phyloP scores from a whole-genome alignment of 2,329 filamentous ascomycete genomes.

The Arthrobotrys pseudoclavata region DNA sequence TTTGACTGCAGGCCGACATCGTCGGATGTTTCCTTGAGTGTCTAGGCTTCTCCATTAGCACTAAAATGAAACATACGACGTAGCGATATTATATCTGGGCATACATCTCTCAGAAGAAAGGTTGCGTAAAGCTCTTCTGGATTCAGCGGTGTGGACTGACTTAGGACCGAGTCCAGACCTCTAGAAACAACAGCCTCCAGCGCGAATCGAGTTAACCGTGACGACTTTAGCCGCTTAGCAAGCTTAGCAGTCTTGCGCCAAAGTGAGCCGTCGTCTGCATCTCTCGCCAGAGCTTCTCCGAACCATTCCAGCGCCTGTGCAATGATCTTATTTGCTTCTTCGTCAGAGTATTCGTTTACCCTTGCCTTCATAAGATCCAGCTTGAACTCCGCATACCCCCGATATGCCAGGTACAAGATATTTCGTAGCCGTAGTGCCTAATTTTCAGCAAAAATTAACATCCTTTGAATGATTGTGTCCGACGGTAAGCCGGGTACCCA shows the following conservation, averaged over 20 bases:
- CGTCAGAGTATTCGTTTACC: slow-evolving; percentile 58
- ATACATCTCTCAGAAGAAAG: slow-evolving; percentile 61
- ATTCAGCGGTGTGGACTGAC: slow-evolving; percentile 53
- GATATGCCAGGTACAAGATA: slow-evolving; percentile 91
- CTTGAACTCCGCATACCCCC: slow-evolving; percentile 92
- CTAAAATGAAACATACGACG: neutral
- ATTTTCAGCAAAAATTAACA: slow-evolving; percentile 77
- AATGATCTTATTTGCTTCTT: slow-evolving; percentile 66
- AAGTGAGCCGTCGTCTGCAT: slow-evolving; percentile 62
- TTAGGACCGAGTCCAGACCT: slow-evolving; percentile 43
- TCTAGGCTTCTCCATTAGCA: slow-evolving; percentile 26
- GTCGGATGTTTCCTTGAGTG: slow-evolving; percentile 42
- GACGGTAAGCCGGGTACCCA: slow-evolving; percentile 71
- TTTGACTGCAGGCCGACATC: slow-evolving; percentile 52
- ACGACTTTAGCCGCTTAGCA: slow-evolving; percentile 61
- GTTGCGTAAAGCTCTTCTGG: slow-evolving; percentile 63
- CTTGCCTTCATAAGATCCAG: slow-evolving; percentile 75
- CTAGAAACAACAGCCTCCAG: slow-evolving; percentile 62
- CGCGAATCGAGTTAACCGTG: slow-evolving; percentile 62
- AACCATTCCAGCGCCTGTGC: slow-evolving; percentile 64
- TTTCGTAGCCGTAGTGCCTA: slow-evolving; percentile 52
- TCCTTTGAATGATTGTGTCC: slow-evolving; percentile 78
- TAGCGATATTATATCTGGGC: neutral
- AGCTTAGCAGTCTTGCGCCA: slow-evolving; percentile 63
- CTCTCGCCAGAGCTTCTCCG: slow-evolving; percentile 61